Conservation (phyloP, 176 grass and related monocot genomes). For the Miscanthus lutarioriparius region DNA sequence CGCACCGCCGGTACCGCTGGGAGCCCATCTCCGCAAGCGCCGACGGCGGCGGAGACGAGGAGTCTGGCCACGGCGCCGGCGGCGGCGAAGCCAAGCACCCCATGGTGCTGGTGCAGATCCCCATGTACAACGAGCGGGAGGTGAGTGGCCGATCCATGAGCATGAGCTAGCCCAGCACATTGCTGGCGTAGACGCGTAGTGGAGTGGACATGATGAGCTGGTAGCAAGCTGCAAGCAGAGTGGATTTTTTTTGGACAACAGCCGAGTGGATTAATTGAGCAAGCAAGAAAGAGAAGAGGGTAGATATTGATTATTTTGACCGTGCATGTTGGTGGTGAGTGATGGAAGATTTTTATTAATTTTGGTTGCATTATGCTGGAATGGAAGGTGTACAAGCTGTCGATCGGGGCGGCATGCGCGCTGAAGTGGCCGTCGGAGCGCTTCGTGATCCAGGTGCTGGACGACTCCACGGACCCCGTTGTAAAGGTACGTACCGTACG, state of each 20-base stretch:
- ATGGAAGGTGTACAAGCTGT: constrained; percentile 88
- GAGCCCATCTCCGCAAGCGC: constrained; percentile 20
- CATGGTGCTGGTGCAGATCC: constrained; percentile 95
- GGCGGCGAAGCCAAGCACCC: constrained; percentile 31
- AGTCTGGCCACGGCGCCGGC: not conserved
- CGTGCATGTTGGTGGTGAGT: not conserved
- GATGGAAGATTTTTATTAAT: not conserved
- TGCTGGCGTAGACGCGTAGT: not conserved
- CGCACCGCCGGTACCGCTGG: constrained; percentile 68
- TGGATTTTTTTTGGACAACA: too few species aligned
- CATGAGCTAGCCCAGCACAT: not conserved
- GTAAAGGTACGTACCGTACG: constrained; percentile 54
- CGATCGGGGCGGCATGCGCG: constrained; percentile 84
- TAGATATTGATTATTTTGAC: not conserved
- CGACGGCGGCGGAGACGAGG: constrained; percentile 2
- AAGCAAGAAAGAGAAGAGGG: too few species aligned
- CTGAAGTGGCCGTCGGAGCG: constrained; percentile 77
- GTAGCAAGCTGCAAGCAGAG: too few species aligned
- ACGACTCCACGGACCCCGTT: constrained; percentile 83
- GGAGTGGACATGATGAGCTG: not conserved
- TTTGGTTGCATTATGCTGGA: not conserved
- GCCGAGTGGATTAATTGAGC: not conserved
- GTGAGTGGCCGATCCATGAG: constrained; percentile 19
- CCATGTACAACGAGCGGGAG: constrained; percentile 98
- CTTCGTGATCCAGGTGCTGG: constrained; percentile 83